Evolutionary conservation across 176 grass and related monocot genomes (phyloP).

Genomic region (Musa acuminata): DNA sequence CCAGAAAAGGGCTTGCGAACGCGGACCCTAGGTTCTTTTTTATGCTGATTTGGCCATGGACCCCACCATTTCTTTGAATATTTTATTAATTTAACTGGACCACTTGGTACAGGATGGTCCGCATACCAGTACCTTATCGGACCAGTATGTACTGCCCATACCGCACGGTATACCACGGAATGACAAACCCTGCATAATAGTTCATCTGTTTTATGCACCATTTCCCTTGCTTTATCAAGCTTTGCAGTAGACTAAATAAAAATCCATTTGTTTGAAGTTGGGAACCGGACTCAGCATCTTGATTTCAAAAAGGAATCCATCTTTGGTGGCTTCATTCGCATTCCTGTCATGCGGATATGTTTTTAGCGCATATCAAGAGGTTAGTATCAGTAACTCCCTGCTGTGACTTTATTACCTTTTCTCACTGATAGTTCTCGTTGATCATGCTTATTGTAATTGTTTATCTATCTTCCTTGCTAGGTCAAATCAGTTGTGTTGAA

Average conservation of each 20-base stretch:
- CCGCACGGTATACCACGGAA: too few relatives aligned
- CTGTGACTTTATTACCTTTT: not conserved
- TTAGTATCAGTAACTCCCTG: conserved; percentile 24
- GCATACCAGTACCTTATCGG: too few relatives aligned
- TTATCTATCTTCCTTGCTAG: conserved; percentile 39
- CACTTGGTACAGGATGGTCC: too few relatives aligned
- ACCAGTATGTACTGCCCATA: too few relatives aligned
- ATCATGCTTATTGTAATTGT: conserved; percentile 11
- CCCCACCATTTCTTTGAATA: too few relatives aligned
- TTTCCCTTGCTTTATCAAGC: not conserved
- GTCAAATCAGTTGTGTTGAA: conserved; percentile 97
- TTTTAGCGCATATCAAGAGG: conserved; percentile 92
- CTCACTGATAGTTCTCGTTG: not conserved
- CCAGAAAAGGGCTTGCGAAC: too few relatives aligned
- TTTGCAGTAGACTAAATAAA: not conserved
- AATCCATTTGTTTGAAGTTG: conserved; percentile 42
- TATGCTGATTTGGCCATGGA: too few relatives aligned
- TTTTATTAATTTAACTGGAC: too few relatives aligned
- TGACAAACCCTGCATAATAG: not conserved
- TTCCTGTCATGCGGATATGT: conserved; percentile 90
- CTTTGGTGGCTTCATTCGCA: conserved; percentile 76
- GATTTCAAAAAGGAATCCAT: conserved; percentile 87
- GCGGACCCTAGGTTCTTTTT: too few relatives aligned
- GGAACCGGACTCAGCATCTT: conserved; percentile 94
- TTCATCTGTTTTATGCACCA: not conserved